Percentiles rank a stretch among this genome's conserved stretches.
These are phyloP conservation scores for Beta macrorhiza DNA, from an alignment of 179 eudicot genomes.

Conservation along the genomic window DNA sequence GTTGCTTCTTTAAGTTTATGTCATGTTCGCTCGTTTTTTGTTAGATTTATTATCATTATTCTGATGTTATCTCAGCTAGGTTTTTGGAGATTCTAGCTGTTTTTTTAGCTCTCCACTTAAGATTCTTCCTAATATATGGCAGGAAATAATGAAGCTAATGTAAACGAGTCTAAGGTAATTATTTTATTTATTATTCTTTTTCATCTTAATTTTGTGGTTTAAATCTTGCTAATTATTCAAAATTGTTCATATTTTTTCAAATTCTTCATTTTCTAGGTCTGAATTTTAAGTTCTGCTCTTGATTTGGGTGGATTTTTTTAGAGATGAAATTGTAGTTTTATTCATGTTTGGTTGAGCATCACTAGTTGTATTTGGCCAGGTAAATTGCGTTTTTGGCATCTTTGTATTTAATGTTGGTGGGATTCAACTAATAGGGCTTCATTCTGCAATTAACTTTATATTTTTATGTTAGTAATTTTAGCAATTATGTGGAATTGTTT, in stretches of 20 bases:
- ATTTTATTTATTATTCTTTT: background rate
- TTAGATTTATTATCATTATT: conserved; percentile 5
- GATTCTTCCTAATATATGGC: conserved; percentile 44
- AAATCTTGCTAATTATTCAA: background rate
- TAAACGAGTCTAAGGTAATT: conserved; percentile 62
- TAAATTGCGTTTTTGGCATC: conserved; percentile 22
- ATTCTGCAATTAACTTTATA: background rate
- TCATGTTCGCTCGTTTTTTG: conserved; percentile 5
- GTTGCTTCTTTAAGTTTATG: background rate
- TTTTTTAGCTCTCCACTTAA: background rate
- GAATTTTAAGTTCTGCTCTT: background rate
- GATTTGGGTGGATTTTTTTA: background rate
- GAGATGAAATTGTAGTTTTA: background rate
- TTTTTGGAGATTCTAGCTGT: background rate
- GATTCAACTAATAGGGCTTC: conserved; percentile 2
- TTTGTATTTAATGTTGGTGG: conserved; percentile 20
- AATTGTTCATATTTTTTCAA: background rate
- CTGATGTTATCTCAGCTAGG: conserved; percentile 2
- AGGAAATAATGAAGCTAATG: conserved; percentile 56
- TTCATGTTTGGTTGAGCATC: conserved; percentile 5
- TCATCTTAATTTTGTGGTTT: background rate
- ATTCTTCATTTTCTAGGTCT: background rate
- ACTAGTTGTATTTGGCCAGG: conserved; percentile 14
- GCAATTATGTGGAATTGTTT: background rate
- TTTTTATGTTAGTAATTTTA: background rate